These are phyloP conservation scores for Hysterangium stoloniferum DNA, from an alignment of 768 basidiomycete genomes.

Conservation along the genomic window DNA sequence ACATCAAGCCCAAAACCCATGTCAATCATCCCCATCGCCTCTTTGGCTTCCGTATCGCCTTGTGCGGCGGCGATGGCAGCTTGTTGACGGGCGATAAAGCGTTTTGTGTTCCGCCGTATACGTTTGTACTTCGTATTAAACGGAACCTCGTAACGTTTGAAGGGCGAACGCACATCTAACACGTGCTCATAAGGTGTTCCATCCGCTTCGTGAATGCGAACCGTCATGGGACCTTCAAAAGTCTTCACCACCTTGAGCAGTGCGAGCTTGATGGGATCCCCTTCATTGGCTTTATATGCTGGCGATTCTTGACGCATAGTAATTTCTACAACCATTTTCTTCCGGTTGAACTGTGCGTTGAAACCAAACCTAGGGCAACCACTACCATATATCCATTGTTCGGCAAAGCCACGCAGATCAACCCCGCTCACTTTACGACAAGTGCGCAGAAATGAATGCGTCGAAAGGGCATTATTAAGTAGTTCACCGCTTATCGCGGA, in stretches of 20 bases:
- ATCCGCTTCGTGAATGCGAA: slow-evolving; percentile 98
- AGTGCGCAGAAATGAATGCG: slow-evolving; percentile 81
- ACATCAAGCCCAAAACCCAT: slow-evolving; percentile 90
- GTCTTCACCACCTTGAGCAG: slow-evolving; percentile 76
- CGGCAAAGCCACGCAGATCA: slow-evolving; percentile 86
- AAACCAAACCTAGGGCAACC: slow-evolving; percentile 91
- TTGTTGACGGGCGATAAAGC: slow-evolving; percentile 88
- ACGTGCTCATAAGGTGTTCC: slow-evolving; percentile 99
- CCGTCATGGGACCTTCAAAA: slow-evolving; percentile 98
- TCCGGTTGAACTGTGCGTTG: slow-evolving; percentile 87
- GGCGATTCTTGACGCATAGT: slow-evolving; percentile 86
- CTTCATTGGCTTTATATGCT: slow-evolving; percentile 58
- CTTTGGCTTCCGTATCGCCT: slow-evolving; percentile 85
- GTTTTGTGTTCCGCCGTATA: slow-evolving; percentile 90
- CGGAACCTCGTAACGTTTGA: slow-evolving; percentile 95
- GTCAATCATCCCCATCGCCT: slow-evolving; percentile 89
- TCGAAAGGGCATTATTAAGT: slow-evolving; percentile 76
- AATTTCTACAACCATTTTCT: slow-evolving; percentile 97
- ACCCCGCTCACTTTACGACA: slow-evolving; percentile 92
- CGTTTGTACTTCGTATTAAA: slow-evolving; percentile 99
- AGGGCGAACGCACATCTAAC: slow-evolving; percentile 75
- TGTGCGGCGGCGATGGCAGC: slow-evolving; percentile 91
- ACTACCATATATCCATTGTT: slow-evolving; percentile 98
- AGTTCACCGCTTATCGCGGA: slow-evolving; percentile 91
- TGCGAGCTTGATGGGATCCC: slow-evolving; percentile 58